Evolutionary conservation across 1,284 basidiomycete species (phyloP), one percentile per base, ranked within the genome.

Genomic region (Naganishia sp.): DNA sequence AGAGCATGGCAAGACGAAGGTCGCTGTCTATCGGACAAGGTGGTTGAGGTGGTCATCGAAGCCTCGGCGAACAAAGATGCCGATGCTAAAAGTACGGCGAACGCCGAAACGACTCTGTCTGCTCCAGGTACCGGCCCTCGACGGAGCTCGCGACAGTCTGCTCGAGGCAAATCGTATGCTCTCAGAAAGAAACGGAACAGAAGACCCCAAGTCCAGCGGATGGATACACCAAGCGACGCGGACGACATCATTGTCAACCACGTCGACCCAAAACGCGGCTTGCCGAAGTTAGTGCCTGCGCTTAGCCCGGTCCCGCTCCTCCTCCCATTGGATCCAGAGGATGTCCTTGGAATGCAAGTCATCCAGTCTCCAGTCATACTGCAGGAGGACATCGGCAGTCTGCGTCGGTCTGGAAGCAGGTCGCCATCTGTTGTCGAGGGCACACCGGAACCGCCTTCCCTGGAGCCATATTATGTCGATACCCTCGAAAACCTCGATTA

Each of bases 371-470:
- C 35, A 39, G 35, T 10, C 35, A 39, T 39, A 10, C 4, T 39
- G 13, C 35, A 39, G 35, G 35, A 39, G 35, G 35, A 10, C 35
- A 28, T 28, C 28, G 28, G 28, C 28, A 39, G 13, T 13, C 35
- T 39, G 35, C 35, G 10, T 3, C 35, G 13, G 13, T 39, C 35
- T 39, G 4, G 10, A 35, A 35, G 23, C 35, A 61, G 58, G 43
- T 61, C 58, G 23, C 58, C 58, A 15, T 61, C 58, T 42, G 58
- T 61, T 5, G 47, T 61, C 13, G 47, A 61, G 41, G 58, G 58
- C 17, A 61, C 58, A 17, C 58, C 58, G 47, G 58, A 61, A 41
- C 58, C 58, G 31, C 28, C 28, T 28, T 28, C 28, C 2, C 5
- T 5, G 28, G 28, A 28, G 28, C 28, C 28, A 28, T 28, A 28